phyloP scores from a whole-genome alignment of 2,329 filamentous ascomycete species.

The Colletotrichum brevisporum region DNA sequence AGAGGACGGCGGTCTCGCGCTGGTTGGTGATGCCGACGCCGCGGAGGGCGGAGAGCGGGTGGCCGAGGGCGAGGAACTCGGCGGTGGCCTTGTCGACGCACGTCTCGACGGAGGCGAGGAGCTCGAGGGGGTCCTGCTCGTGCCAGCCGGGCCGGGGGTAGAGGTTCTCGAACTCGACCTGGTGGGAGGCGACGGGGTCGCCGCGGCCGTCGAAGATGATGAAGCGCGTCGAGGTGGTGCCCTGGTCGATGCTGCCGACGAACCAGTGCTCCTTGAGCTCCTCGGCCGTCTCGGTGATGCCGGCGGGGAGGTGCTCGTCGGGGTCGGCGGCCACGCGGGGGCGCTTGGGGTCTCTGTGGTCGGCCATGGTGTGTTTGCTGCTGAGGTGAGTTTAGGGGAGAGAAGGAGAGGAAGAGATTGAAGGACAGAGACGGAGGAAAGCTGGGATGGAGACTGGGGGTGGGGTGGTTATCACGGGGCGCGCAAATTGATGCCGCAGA shows the following conservation, averaged over 20 bases:
- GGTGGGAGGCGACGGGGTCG: constrained; percentile 84
- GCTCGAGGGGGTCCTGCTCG: constrained; percentile 86
- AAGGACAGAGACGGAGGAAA: constrained; percentile 8
- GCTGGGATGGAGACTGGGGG: constrained; percentile 7
- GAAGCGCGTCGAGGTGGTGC: constrained; percentile 90
- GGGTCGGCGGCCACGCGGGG: constrained; percentile 31
- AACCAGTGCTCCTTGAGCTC: constrained; percentile 68
- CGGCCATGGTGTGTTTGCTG: constrained; percentile 25
- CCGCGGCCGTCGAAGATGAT: constrained; percentile 89
- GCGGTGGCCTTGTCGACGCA: constrained; percentile 85
- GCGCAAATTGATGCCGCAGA: constrained; percentile 9
- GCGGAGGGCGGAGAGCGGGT: constrained; percentile 77
- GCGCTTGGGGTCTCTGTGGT: constrained; percentile 35
- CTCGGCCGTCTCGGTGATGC: constrained; percentile 50
- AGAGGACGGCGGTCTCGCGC: constrained; percentile 88
- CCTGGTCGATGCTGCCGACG: constrained; percentile 91
- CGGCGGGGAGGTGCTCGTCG: constrained; percentile 47
- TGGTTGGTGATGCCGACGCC: constrained; percentile 91
- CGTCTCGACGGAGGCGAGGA: constrained; percentile 80
- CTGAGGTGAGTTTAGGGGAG: neutral
- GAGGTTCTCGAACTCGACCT: constrained; percentile 88
- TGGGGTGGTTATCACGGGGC: constrained; percentile 12
- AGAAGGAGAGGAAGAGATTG: neutral
- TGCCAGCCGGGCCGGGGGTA: constrained; percentile 94
- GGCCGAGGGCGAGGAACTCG: constrained; percentile 78